phyloP scores from a whole-genome alignment of 106 monocot species.

The Apostasia shenzhenica region DNA sequence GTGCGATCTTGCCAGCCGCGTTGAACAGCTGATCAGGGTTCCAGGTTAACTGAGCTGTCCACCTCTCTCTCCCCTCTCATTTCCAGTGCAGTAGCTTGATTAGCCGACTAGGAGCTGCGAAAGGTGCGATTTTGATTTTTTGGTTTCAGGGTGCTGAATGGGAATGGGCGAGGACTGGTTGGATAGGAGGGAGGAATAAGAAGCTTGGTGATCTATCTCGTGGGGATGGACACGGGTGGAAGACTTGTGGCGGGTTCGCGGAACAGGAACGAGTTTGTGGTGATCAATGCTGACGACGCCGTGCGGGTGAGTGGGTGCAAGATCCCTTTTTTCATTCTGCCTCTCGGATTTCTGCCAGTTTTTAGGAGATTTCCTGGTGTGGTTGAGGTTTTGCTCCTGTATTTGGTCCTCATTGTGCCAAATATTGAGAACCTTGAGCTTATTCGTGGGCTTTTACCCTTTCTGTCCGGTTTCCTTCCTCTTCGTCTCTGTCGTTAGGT shows the following conservation, averaged over 20 bases:
- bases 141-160: neutral
- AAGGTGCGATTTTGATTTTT: neutral
- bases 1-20: neutral
- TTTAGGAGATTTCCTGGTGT: neutral
- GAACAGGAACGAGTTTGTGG: conserved; percentile 59
- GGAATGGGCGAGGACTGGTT: neutral
- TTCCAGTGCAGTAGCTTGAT: neutral
- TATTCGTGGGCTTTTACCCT: too few relatives aligned
- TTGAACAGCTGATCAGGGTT: neutral
- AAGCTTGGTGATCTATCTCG: neutral
- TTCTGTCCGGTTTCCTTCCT: too few relatives aligned
- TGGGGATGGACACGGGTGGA: conserved; percentile 39
- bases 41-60: too few relatives aligned
- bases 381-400: neutral
- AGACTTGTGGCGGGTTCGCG: conserved; percentile 52
- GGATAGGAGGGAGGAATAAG: neutral
- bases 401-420: neutral
- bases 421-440: too few relatives aligned
- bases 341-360: neutral
- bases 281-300: conserved; percentile 63
- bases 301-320: conserved; percentile 26
- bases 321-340: conserved; percentile 1
- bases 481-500: too few relatives aligned
- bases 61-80: neutral
- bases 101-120: neutral